Percentiles rank a stretch among this genome's conserved stretches.
phyloP scores from a whole-genome alignment of 2,329 filamentous ascomycete species.

The Lachnellula subtilissima region DNA sequence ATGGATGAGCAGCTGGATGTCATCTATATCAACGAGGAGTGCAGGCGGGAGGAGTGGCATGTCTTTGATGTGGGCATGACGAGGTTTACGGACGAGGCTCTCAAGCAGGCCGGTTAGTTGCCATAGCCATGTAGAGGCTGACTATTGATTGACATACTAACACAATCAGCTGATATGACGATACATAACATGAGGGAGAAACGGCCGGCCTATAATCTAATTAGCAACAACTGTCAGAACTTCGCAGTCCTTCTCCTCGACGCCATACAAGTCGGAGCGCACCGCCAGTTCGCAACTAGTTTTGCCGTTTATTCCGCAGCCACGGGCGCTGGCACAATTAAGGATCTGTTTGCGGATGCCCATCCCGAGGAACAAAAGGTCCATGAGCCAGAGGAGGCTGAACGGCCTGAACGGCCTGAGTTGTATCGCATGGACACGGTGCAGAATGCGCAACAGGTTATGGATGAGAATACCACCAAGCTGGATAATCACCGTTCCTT shows the following conservation, averaged over 20 bases:
- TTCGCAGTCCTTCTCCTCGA: slow-evolving; percentile 50
- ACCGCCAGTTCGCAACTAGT: slow-evolving; percentile 49
- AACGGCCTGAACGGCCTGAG: slow-evolving; percentile 12
- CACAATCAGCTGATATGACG: slow-evolving; percentile 43
- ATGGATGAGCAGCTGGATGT: slow-evolving; percentile 55
- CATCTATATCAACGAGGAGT: slow-evolving; percentile 50
- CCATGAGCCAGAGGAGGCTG: slow-evolving; percentile 26
- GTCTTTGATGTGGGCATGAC: slow-evolving; percentile 49
- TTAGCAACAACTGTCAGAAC: slow-evolving; percentile 57
- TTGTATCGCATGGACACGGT: slow-evolving; percentile 37
- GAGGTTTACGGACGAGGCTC: slow-evolving; percentile 50
- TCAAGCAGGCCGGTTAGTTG: slow-evolving; percentile 42
- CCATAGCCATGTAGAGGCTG: background rate
- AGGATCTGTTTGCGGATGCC: slow-evolving; percentile 44
- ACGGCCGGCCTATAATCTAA: slow-evolving; percentile 51
- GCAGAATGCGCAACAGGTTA: slow-evolving; percentile 46
- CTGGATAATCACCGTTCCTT: slow-evolving; percentile 34
- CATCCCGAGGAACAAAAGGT: slow-evolving; percentile 32
- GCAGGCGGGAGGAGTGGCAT: slow-evolving; percentile 44
- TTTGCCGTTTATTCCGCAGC: slow-evolving; percentile 49
- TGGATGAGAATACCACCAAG: slow-evolving; percentile 50
- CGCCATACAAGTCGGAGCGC: slow-evolving; percentile 47
- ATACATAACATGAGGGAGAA: slow-evolving; percentile 47
- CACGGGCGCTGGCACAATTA: slow-evolving; percentile 45
- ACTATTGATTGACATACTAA: background rate